A percentile compares a stretch with the other conserved stretches of the same genome.
Evolutionary conservation across 169 alveolate species (phyloP).

Genomic region (Plasmodium knowlesi): DNA sequence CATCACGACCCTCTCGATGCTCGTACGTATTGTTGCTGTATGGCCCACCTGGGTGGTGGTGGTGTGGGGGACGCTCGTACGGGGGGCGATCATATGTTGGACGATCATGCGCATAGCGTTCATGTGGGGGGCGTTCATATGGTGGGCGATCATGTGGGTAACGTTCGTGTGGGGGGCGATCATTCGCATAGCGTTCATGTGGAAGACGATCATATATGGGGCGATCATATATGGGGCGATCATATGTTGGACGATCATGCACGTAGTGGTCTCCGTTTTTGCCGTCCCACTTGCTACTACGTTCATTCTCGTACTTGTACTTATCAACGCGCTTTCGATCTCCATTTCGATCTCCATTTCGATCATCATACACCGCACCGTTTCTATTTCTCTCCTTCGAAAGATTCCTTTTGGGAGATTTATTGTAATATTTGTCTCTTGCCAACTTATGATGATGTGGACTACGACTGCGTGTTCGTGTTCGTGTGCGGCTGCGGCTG

Average conservation of each 20-base stretch:
- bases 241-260: neutral
- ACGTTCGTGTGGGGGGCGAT: neutral
- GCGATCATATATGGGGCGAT: neutral
- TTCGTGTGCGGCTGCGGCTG: neutral
- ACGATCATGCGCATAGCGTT: neutral
- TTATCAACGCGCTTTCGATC: conserved; percentile 13
- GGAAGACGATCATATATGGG: neutral
- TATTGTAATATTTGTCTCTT: conserved; percentile 42
- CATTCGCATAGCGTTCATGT: neutral
- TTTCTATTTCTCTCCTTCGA: conserved; percentile 37
- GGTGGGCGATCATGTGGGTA: neutral
- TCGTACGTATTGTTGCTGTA: neutral
- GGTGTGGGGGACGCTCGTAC: neutral
- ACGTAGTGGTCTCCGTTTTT: neutral
- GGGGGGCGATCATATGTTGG: neutral
- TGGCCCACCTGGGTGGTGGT: neutral
- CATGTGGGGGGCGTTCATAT: neutral
- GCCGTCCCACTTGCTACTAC: neutral
- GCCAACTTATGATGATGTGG: conserved; percentile 27
- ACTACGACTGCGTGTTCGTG: neutral
- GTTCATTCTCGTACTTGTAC: conserved; percentile 17
- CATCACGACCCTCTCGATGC: conserved; percentile 18
- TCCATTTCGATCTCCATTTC: conserved; percentile 14
- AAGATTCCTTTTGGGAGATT: conserved; percentile 32
- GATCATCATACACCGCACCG: neutral